A percentile compares a stretch with the other conserved stretches of the same genome.
phyloP scores from a whole-genome alignment of 2,329 filamentous ascomycete species.

The Talaromyces islandicus region DNA sequence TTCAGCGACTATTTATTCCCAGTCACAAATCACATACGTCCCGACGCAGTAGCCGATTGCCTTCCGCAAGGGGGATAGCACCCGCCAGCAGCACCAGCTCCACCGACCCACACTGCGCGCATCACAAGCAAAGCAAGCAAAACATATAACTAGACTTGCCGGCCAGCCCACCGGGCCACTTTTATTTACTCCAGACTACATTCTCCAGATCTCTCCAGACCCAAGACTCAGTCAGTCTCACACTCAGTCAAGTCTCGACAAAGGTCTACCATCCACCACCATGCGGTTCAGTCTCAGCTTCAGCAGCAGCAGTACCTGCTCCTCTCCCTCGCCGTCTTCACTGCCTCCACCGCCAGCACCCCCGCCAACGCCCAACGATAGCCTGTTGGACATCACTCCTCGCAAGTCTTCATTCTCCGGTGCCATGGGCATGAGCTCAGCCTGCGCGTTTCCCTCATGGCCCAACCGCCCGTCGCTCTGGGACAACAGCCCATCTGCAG shows the following conservation, averaged over 20 bases:
- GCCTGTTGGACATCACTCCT: conserved; percentile 34
- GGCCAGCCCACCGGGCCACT: background rate
- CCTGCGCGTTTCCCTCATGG: conserved; percentile 41
- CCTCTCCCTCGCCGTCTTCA: conserved; percentile 23
- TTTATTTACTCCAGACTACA: background rate
- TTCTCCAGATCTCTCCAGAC: background rate
- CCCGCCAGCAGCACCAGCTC: background rate
- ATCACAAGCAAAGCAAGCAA: background rate
- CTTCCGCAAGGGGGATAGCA: background rate
- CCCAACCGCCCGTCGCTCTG: conserved; percentile 36
- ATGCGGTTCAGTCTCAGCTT: conserved; percentile 24
- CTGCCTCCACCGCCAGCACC: conserved; percentile 32
- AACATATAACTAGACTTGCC: background rate
- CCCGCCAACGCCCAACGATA: conserved; percentile 32
- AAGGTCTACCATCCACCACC: background rate
- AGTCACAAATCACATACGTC: too few species aligned
- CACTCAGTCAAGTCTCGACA: background rate
- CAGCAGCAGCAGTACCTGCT: conserved; percentile 14
- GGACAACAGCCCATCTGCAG: conserved; percentile 20
- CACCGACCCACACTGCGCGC: background rate
- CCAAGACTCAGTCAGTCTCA: background rate
- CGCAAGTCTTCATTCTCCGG: conserved; percentile 38
- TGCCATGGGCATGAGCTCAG: conserved; percentile 31
- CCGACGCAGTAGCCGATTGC: background rate
- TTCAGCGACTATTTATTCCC: background rate